phyloP scores from a whole-genome alignment of 768 basidiomycete species.

The Amanita fuliginea region DNA sequence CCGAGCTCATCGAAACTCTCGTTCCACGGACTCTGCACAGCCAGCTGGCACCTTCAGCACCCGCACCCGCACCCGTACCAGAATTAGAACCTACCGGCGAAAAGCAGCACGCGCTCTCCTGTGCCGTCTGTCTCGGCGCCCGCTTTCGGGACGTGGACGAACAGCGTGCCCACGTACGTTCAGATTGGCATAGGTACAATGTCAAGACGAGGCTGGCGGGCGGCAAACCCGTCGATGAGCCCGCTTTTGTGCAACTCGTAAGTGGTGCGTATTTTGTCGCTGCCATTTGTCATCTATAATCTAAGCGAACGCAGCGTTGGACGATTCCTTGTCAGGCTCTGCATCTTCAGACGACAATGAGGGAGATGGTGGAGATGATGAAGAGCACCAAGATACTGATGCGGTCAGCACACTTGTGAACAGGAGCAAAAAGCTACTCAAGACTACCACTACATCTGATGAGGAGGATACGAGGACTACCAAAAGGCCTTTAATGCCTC shows the following conservation, averaged over 20 bases:
- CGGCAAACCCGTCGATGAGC: constrained; percentile 51
- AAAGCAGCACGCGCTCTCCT: constrained; percentile 14
- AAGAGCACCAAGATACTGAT: constrained; percentile 7
- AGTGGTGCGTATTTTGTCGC: constrained; percentile 45
- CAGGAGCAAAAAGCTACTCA: constrained; percentile 38
- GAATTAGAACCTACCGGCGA: not conserved
- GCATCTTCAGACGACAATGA: constrained; percentile 56
- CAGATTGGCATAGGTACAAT: constrained; percentile 98
- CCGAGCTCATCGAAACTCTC: constrained; percentile 56
- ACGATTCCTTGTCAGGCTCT: constrained; percentile 89
- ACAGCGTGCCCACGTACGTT: constrained; percentile 79
- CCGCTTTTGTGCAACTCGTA: constrained; percentile 65
- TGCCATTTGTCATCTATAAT: not conserved
- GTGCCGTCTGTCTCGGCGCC: constrained; percentile 57
- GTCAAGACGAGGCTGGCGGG: constrained; percentile 72
- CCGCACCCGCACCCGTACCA: not conserved
- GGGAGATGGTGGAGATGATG: not conserved
- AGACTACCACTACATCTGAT: constrained; percentile 3
- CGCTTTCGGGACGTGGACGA: constrained; percentile 67
- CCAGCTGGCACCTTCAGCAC: not conserved
- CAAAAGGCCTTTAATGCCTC: constrained; percentile 42
- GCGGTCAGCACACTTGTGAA: constrained; percentile 40
- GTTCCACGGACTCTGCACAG: constrained; percentile 42
- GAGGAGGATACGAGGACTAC: constrained; percentile 7
- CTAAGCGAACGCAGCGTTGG: constrained; percentile 36